phyloP scores from a whole-genome alignment of 306 rosid genomes.

The Lablab purpureus region DNA sequence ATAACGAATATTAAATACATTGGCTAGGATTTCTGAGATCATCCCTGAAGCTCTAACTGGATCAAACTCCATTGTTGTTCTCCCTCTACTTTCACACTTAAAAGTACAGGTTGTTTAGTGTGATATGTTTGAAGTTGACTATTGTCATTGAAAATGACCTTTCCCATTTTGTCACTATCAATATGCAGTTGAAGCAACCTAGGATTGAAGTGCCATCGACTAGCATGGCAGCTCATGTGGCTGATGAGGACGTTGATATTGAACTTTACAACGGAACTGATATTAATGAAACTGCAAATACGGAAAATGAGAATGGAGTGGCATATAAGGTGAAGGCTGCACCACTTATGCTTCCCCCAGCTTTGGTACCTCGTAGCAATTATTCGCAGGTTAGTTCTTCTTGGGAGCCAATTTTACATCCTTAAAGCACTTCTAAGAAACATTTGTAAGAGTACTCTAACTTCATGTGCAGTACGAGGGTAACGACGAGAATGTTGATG shows the following conservation, averaged over 20 bases:
- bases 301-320: conserved; percentile 54
- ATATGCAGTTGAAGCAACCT: conserved; percentile 68
- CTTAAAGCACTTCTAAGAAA: conserved; percentile 33
- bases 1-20: too few relatives aligned
- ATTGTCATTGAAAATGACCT: conserved; percentile 34
- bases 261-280: conserved; percentile 60
- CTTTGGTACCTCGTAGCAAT: conserved; percentile 55
- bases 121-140: conserved; percentile 6
- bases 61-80: background rate
- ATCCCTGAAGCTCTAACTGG: too few relatives aligned
- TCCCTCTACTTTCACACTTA: conserved; percentile 9
- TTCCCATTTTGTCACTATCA: conserved; percentile 24
- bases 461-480: conserved; percentile 71
- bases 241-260: conserved; percentile 79
- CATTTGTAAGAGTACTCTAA: conserved; percentile 40
- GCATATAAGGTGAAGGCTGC: conserved; percentile 47
- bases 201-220: conserved; percentile 66
- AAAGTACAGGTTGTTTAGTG: conserved; percentile 3
- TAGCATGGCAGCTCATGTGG: conserved; percentile 86
- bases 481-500: conserved; percentile 67
- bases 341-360: conserved; percentile 65
- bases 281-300: conserved; percentile 47
- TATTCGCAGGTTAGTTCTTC: conserved; percentile 66
- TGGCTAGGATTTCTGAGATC: too few relatives aligned
- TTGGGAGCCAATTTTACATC: conserved; percentile 14